phyloP scores from a whole-genome alignment of 1,284 basidiomycete genomes.

The Puccinia brachypodii region DNA sequence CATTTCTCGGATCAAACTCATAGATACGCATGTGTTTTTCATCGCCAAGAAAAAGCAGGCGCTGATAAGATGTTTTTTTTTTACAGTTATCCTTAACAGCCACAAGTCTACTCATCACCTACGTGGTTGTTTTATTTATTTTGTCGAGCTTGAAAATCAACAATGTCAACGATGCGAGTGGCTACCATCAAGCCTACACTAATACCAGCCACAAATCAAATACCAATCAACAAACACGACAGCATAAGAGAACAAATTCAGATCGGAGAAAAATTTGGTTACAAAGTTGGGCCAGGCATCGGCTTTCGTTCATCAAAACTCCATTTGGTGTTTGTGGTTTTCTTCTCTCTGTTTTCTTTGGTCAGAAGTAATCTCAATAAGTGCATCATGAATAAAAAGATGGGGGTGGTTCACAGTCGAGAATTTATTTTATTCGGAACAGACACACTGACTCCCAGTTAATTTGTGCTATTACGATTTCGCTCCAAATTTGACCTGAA shows the following conservation, averaged over 20 bases:
- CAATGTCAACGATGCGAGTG: neutral
- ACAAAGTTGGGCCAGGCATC: slow-evolving; percentile 23
- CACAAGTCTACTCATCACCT: slow-evolving; percentile 26
- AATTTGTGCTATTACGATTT: neutral
- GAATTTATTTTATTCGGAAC: no score
- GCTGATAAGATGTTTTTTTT: neutral
- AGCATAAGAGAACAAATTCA: neutral
- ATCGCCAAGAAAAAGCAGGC: neutral
- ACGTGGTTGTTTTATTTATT: slow-evolving; percentile 27
- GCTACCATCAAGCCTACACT: neutral
- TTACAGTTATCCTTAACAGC: slow-evolving; percentile 33
- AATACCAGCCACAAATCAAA: neutral
- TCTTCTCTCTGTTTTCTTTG: neutral
- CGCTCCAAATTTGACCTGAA: neutral
- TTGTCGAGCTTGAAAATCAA: slow-evolving; percentile 11
- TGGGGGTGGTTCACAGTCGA: no score
- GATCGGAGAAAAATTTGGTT: neutral
- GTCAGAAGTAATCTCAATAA: neutral
- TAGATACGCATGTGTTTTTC: no score
- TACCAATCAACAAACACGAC: neutral
- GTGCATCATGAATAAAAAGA: no score
- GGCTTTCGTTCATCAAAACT: slow-evolving; percentile 31
- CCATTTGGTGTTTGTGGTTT: slow-evolving; percentile 15
- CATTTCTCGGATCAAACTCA: neutral
- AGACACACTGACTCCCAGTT: neutral